Evolutionary conservation across 805 yeast genomes (phyloP).

Genomic region (Hanseniaspora valbyensis): DNA sequence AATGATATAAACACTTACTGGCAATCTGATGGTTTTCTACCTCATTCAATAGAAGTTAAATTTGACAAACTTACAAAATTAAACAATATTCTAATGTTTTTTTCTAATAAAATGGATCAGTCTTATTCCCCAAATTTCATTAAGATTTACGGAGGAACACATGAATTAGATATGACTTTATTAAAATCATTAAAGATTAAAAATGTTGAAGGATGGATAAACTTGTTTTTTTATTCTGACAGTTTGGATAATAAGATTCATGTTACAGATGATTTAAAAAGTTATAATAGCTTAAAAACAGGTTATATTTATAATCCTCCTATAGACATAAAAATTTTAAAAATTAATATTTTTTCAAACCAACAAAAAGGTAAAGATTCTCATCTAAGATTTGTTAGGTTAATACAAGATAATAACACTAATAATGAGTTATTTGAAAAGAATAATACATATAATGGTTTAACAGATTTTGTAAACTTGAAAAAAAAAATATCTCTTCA

Average conservation of each 20-base stretch:
- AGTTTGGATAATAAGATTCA: conserved; percentile 18
- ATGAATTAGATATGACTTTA: conserved; percentile 24
- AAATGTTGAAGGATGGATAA: conserved; percentile 28
- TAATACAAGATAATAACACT: conserved; percentile 32
- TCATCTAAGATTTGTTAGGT: conserved; percentile 65
- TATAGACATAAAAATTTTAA: conserved; percentile 7
- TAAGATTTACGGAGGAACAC: conserved; percentile 27
- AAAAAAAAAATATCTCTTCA: no score
- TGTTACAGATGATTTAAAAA: conserved; percentile 22
- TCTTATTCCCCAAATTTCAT: conserved; percentile 67
- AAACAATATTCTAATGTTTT: conserved; percentile 56
- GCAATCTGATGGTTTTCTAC: conserved; percentile 92
- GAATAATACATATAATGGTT: neutral
- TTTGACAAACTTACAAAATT: conserved; percentile 68
- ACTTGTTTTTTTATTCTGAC: conserved; percentile 3
- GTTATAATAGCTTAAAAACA: conserved; percentile 23
- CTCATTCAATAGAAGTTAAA: conserved; percentile 69
- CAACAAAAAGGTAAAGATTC: conserved; percentile 96
- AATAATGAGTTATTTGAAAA: neutral
- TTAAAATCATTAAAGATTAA: conserved; percentile 24
- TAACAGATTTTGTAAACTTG: neutral
- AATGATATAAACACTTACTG: conserved; percentile 66
- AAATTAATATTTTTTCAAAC: conserved; percentile 35
- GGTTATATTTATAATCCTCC: conserved; percentile 21
- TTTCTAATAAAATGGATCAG: conserved; percentile 66